These are phyloP conservation scores for Dacryopinax primogenitus DNA, from an alignment of 768 basidiomycete genomes.

Conservation along the genomic window DNA sequence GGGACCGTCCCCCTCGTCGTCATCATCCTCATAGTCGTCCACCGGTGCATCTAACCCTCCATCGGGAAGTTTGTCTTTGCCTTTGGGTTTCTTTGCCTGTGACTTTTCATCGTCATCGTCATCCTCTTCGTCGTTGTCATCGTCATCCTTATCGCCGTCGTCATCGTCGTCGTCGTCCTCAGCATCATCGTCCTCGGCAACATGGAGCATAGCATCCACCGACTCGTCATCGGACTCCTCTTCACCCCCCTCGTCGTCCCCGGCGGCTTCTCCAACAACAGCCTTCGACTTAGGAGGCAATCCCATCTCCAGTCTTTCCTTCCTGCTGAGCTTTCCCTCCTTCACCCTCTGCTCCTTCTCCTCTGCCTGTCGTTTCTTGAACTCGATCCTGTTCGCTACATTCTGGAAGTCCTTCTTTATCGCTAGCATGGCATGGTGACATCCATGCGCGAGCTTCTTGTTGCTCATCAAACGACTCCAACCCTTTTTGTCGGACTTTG, in stretches of 20 bases:
- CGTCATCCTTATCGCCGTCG: not conserved
- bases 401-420: not conserved
- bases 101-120: slow-evolving; percentile 33
- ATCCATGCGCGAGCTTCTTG: not conserved
- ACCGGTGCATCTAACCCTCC: slow-evolving; percentile 28
- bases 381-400: slow-evolving; percentile 17
- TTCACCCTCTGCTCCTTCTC: slow-evolving; percentile 19
- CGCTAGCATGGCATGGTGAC: not conserved
- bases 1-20: slow-evolving; percentile 19
- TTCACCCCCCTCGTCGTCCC: slow-evolving; percentile 21
- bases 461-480: not conserved
- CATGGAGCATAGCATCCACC: not conserved
- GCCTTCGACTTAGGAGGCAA: not conserved
- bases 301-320: slow-evolving; percentile 15
- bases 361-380: slow-evolving; percentile 24
- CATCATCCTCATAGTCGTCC: slow-evolving; percentile 16
- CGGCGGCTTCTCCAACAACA: slow-evolving; percentile 12
- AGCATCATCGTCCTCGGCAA: slow-evolving; percentile 22
- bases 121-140: slow-evolving; percentile 18
- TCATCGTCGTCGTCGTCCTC: slow-evolving; percentile 11
- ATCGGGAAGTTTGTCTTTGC: not conserved
- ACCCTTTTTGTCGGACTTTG: not conserved
- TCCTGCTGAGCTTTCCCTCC: slow-evolving; percentile 6
- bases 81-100: no score
- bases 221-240: slow-evolving; percentile 17